phyloP scores from a whole-genome alignment of 495 filamentous ascomycete genomes.

The Clavariopsis aquatica region DNA sequence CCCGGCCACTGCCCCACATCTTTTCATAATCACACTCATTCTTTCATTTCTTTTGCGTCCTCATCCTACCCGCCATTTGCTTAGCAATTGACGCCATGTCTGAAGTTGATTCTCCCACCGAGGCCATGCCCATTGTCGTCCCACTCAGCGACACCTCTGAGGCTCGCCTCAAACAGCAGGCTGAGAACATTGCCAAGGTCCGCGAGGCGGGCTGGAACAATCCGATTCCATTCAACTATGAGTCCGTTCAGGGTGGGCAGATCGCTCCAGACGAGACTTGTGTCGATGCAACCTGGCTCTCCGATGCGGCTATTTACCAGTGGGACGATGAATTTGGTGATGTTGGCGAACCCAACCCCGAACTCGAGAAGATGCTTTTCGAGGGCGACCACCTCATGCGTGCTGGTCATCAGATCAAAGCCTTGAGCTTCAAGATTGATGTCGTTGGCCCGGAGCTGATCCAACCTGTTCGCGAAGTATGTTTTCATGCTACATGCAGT shows the following conservation, averaged over 20 bases:
- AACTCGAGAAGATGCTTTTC: conserved; percentile 76
- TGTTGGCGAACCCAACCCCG: conserved; percentile 66
- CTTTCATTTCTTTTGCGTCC: not conserved
- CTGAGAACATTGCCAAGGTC: conserved; percentile 14
- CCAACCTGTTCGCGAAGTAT: conserved; percentile 53
- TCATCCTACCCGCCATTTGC: not conserved
- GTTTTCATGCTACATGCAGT: conserved; percentile 4
- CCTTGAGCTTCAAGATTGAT: conserved; percentile 55
- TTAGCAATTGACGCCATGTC: conserved; percentile 14
- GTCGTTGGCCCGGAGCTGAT: conserved; percentile 61
- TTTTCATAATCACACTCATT: too few species aligned
- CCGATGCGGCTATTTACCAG: conserved; percentile 62
- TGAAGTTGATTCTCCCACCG: conserved; percentile 1
- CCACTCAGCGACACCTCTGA: conserved; percentile 4
- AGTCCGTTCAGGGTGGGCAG: conserved; percentile 20
- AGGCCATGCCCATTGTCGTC: not conserved
- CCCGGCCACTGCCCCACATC: too few species aligned
- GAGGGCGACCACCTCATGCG: conserved; percentile 52
- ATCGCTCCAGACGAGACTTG: not conserved
- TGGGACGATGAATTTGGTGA: conserved; percentile 87
- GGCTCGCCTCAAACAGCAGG: conserved; percentile 10
- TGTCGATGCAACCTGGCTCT: conserved; percentile 42
- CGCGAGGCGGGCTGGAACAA: conserved; percentile 26
- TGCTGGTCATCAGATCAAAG: conserved; percentile 48
- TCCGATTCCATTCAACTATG: conserved; percentile 24